Base-by-base conservation (phyloP, 2,329 filamentous ascomycete genomes). In the Hypocreales sp. region DNA sequence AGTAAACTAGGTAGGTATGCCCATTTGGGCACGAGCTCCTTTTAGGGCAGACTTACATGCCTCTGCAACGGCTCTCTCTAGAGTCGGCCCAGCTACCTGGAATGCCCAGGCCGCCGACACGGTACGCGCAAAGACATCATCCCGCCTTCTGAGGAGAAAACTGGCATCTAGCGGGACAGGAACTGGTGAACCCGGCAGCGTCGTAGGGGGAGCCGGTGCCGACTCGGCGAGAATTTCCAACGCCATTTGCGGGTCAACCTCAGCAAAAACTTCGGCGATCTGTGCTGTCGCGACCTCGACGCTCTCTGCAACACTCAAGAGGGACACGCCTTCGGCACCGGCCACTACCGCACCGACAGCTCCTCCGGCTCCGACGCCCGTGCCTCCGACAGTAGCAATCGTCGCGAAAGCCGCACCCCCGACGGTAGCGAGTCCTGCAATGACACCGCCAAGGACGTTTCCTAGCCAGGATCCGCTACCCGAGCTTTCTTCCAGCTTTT, bases 251-350 rank as follows among this genome's bases (percentile, higher is more conserved):
- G 24, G 20, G 15, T 30, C 16, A 7, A 30, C 10, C 12, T 30
- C 28, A 17, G 28, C 28, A 18, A 30, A 7, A 16, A 26, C 28
- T 7, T 12, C 8, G 2, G 28, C 28, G 12, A 30, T 4, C 24
- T 30, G 24, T 15, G 19, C 5, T 8, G 20, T 17, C 15, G 25
- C 15, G 8, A 17, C 25, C 11, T 12, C 13, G 15, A 27, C 9
- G 13, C 19, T 21, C 20, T 27, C 19, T 11, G 10, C 14, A 4
- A 19, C 19, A 10, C 5, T 15, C 3, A 21, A 8, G 2, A 27
- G 14, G 11, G 19, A 14, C 8, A n/a, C 7, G 7, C 7, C 18
- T 10, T 20, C 7, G 18, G 18, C 18, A 7, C 18, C 18, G 10
- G 18, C 18, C 7, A 10, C 25, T 6, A 5, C 10, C 6, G 7